phyloP scores from a whole-genome alignment of 768 basidiomycete genomes.

The Mycena capillaripes region DNA sequence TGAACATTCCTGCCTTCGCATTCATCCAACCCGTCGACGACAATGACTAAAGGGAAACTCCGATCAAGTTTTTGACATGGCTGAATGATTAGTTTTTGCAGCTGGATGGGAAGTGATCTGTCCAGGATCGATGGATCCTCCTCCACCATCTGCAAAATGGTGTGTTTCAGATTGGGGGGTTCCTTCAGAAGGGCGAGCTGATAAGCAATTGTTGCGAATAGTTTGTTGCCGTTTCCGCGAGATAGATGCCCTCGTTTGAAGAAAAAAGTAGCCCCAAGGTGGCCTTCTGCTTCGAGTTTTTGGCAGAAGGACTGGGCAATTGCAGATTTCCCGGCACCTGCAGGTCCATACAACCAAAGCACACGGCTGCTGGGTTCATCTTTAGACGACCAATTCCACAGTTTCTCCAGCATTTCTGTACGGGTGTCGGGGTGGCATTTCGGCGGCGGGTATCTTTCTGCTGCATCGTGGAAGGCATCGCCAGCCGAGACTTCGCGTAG shows the following conservation, averaged over 20 bases:
- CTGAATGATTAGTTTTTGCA: not conserved
- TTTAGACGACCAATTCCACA: not conserved
- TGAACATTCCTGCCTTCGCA: not conserved
- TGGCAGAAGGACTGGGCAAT: not conserved
- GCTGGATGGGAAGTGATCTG: not conserved
- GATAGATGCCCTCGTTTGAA: not conserved
- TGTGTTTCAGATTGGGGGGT: not conserved
- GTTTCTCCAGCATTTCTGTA: not conserved
- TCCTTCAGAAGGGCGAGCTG: not conserved
- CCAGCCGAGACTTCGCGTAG: not conserved
- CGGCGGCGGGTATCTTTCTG: not conserved
- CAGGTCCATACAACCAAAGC: not conserved
- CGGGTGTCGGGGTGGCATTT: not conserved
- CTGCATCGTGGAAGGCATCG: not conserved
- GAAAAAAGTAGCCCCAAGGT: not conserved
- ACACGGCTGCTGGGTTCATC: no score
- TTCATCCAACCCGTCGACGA: not conserved
- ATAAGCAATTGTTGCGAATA: not conserved
- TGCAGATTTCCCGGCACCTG: not conserved
- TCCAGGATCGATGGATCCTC: not conserved
- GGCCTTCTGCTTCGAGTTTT: not conserved
- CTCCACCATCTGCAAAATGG: not conserved
- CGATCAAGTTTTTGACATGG: not conserved
- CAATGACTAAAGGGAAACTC: not conserved
- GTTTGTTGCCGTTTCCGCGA: not conserved